A percentile compares a stretch with the other conserved stretches of the same genome.
Conservation (phyloP, 805 yeast species). For the Cyberlindnera petersonii region DNA sequence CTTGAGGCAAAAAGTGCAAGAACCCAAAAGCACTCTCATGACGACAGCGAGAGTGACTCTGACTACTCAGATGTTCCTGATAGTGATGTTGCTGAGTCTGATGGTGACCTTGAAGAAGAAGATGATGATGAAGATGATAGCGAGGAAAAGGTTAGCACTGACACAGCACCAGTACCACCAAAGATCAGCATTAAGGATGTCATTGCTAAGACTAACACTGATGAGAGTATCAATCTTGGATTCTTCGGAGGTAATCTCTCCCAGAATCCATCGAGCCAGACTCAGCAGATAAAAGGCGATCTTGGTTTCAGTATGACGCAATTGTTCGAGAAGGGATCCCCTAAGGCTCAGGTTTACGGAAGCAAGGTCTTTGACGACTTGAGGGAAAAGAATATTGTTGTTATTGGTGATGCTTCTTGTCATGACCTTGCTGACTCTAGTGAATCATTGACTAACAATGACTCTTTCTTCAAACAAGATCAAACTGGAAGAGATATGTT, state of each 20-base stretch:
- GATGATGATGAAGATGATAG: conserved; percentile 19
- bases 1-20: conserved; percentile 29
- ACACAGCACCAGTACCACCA: background rate
- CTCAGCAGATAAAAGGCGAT: conserved; percentile 15
- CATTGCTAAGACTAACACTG: conserved; percentile 2
- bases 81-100: conserved; percentile 20
- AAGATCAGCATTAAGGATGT: conserved; percentile 6
- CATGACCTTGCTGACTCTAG: conserved; percentile 4
- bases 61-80: conserved; percentile 21
- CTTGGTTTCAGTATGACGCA: conserved; percentile 22
- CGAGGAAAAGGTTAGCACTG: conserved; percentile 14
- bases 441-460: conserved; percentile 2
- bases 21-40: conserved; percentile 5
- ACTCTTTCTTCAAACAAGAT: conserved; percentile 1
- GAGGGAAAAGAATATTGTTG: conserved; percentile 8
- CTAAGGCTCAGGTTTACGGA: conserved; percentile 2
- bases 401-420: conserved; percentile 10
- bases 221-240: conserved; percentile 18
- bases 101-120: conserved; percentile 12
- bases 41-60: conserved; percentile 10
- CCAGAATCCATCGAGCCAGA: conserved; percentile 9
- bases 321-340: conserved; percentile 23
- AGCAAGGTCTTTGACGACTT: conserved; percentile 15
- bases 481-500: background rate
- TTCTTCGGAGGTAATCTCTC: conserved; percentile 25